Conservation (phyloP, 2,329 filamentous ascomycete species). For the Fusarium proliferatum region DNA sequence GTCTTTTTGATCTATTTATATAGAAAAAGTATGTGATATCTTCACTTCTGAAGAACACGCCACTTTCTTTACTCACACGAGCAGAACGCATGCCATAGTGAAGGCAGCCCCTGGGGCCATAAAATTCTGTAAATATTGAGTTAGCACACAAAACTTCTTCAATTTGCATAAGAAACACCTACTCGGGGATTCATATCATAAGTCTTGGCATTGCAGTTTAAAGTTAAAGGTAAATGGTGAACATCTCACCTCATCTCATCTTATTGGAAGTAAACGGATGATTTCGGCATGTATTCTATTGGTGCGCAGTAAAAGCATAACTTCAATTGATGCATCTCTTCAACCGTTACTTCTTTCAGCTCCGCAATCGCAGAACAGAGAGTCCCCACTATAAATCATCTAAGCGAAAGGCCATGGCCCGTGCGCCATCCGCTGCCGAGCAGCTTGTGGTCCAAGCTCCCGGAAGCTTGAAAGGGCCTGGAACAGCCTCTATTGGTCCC, state of each 20-base stretch:
- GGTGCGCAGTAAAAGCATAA: slow-evolving; percentile 35
- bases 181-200: slow-evolving; percentile 47
- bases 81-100: slow-evolving; percentile 64
- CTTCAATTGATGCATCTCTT: slow-evolving; percentile 45
- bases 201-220: neutral
- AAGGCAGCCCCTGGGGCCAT: slow-evolving; percentile 64
- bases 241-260: slow-evolving; percentile 7
- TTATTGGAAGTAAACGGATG: slow-evolving; percentile 6
- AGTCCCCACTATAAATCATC: slow-evolving; percentile 20
- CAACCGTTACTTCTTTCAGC: neutral
- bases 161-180: neutral
- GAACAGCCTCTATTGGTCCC: slow-evolving; percentile 41
- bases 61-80: slow-evolving; percentile 53
- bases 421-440: slow-evolving; percentile 39
- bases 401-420: slow-evolving; percentile 32
- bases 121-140: slow-evolving; percentile 50
- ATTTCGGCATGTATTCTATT: slow-evolving; percentile 10
- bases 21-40: neutral
- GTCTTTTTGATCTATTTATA: neutral
- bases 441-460: slow-evolving; percentile 46
- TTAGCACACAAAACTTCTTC: neutral
- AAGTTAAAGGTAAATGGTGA: neutral
- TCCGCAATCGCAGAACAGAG: slow-evolving; percentile 17
- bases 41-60: slow-evolving; percentile 22
- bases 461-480: slow-evolving; percentile 43